Evolutionary conservation across 768 basidiomycete species (phyloP).

Genomic region (Hemileccinum rubropunctum): DNA sequence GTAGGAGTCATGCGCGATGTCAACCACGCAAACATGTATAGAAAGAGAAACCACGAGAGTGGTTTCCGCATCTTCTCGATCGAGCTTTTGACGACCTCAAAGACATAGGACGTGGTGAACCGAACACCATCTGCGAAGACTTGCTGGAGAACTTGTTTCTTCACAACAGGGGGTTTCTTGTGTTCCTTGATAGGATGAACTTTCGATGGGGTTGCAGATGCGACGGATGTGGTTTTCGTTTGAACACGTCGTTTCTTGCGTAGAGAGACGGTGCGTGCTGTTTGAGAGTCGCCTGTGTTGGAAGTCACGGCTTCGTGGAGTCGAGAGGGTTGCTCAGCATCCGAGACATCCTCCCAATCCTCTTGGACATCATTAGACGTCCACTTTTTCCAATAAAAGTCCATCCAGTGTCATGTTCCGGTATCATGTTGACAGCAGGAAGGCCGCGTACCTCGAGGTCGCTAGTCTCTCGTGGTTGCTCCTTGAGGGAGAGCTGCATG

Average conservation of each 20-base stretch:
- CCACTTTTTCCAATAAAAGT: background rate
- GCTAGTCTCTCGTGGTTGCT: background rate
- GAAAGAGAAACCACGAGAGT: slow-evolving; percentile 49
- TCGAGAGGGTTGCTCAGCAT: slow-evolving; percentile 14
- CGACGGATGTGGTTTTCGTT: slow-evolving; percentile 19
- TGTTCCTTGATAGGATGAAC: slow-evolving; percentile 18
- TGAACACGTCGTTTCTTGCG: slow-evolving; percentile 30
- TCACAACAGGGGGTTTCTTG: slow-evolving; percentile 29
- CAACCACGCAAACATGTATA: slow-evolving; percentile 50
- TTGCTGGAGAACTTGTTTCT: slow-evolving; percentile 24
- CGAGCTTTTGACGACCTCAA: slow-evolving; percentile 48
- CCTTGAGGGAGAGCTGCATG: slow-evolving; percentile 16
- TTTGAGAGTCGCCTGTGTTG: slow-evolving; percentile 5
- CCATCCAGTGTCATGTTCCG: background rate
- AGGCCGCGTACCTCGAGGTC: slow-evolving; percentile 8
- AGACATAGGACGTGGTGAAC: slow-evolving; percentile 37
- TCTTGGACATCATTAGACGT: slow-evolving; percentile 5
- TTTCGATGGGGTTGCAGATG: slow-evolving; percentile 21
- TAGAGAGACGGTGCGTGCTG: slow-evolving; percentile 16
- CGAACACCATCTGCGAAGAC: slow-evolving; percentile 21
- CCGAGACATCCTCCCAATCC: slow-evolving; percentile 38
- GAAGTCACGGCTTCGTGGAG: slow-evolving; percentile 2
- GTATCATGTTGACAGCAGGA: background rate
- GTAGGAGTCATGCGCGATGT: slow-evolving; percentile 39
- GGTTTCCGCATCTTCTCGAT: slow-evolving; percentile 53